Evolutionary conservation across 1,284 basidiomycete species (phyloP), one percentile per base, ranked within the genome.

Genomic region (Earliella scabrosa): DNA sequence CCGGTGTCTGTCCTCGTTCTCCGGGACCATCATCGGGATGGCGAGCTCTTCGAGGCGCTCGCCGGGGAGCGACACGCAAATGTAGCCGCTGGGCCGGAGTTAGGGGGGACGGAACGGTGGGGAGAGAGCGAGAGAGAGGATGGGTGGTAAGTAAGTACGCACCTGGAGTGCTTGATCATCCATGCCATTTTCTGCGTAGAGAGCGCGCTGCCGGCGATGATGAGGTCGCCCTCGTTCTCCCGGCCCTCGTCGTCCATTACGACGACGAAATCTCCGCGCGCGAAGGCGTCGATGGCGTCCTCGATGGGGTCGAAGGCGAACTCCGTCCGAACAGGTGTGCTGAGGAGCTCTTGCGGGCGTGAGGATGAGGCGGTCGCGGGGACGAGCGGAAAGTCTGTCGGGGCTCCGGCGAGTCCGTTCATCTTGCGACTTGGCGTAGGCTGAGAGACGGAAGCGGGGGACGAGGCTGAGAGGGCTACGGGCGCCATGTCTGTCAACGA

Each of bases 101-200:
- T 8, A 8, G 21, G 36, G 31, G 45, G 38, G 27, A 40, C 44
- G 10, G 31, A 24, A 34, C n/a, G 10, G 35, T 26, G 7, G 41
- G 43, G 24, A 44, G 45, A 9, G 31, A 13, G 39, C 4, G 36
- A 4, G n/a, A 4, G 41, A 20, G 26, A 38, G 36, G 6, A 24
- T 8, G 39, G 36, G 43, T 9, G n/a, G n/a, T n/a, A n/a, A n/a
- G n/a, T n/a, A n/a, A n/a, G n/a, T 13, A 73, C 85, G 56, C 60
- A 95, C 95, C 93, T 97, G 0, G 93, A 94, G 75, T 97, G 90
- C 71, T 90, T 89, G 72, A 99, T 95, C 83, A 99, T 93, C 94
- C 95, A 99, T 1, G 97, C 97, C 97, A 99, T 98, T 68, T 97
- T 93, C 74, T 97, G 92, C 0, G 93, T 93, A 20, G 95, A 95